A percentile compares a stretch with the other conserved stretches of the same genome.
phyloP scores from a whole-genome alignment of 2,329 filamentous ascomycete genomes.

The Xylariaceae sp. region DNA sequence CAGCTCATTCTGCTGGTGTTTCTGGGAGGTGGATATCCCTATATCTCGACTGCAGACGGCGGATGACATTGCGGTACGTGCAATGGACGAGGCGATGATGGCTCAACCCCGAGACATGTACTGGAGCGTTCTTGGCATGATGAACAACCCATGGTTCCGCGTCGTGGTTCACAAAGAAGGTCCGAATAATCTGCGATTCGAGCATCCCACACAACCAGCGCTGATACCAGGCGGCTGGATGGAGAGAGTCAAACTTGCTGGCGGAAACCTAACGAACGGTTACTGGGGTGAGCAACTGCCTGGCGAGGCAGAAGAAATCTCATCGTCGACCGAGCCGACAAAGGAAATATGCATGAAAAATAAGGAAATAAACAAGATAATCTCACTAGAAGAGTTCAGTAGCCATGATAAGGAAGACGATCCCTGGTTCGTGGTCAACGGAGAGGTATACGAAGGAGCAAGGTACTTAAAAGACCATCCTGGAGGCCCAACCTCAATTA shows the following conservation, averaged over 20 bases:
- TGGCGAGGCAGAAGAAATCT: slow-evolving; percentile 42
- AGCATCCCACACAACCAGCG: slow-evolving; percentile 81
- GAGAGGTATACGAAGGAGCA: slow-evolving; percentile 85
- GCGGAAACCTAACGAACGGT: slow-evolving; percentile 74
- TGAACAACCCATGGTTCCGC: slow-evolving; percentile 95
- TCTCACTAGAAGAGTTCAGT: slow-evolving; percentile 67
- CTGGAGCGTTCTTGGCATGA: slow-evolving; percentile 93
- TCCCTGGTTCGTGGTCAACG: slow-evolving; percentile 85
- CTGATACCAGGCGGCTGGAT: slow-evolving; percentile 83
- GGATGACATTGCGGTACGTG: slow-evolving; percentile 71
- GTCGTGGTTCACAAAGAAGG: slow-evolving; percentile 68
- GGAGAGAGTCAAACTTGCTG: slow-evolving; percentile 79
- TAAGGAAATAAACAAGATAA: slow-evolving; percentile 54
- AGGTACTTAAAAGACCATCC: slow-evolving; percentile 76
- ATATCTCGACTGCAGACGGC: slow-evolving; percentile 56
- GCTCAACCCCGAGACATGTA: slow-evolving; percentile 90
- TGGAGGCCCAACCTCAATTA: slow-evolving; percentile 79
- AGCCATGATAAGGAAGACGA: slow-evolving; percentile 58
- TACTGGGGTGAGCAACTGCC: slow-evolving; percentile 73
- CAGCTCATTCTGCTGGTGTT: slow-evolving; percentile 84
- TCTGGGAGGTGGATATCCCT: slow-evolving; percentile 72
- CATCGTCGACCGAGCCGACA: slow-evolving; percentile 42
- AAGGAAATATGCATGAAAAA: slow-evolving; percentile 75
- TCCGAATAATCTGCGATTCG: slow-evolving; percentile 62
- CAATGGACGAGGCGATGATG: slow-evolving; percentile 87